Evolutionary conservation across 768 basidiomycete species (phyloP).

Genomic region (Tylopilus sp.): DNA sequence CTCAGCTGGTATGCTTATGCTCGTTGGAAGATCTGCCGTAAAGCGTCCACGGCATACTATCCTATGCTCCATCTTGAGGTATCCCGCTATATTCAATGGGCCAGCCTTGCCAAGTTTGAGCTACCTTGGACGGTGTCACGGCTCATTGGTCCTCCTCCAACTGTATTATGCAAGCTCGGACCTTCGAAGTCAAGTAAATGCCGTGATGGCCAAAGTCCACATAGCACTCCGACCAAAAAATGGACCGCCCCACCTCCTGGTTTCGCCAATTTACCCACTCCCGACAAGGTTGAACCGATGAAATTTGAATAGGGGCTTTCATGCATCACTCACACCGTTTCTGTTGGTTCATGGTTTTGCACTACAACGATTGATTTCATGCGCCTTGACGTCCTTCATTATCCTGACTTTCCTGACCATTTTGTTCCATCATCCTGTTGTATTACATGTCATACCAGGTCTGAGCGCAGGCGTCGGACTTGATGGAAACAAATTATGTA

Average conservation of each 20-base stretch:
- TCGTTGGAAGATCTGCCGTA: conserved; percentile 76
- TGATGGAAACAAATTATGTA: conserved; percentile 14
- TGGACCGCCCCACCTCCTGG: conserved; percentile 13
- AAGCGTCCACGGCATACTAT: conserved; percentile 93
- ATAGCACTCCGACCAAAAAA: conserved; percentile 26
- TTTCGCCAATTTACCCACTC: conserved; percentile 35
- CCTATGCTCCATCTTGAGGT: conserved; percentile 93
- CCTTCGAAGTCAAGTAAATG: conserved; percentile 11
- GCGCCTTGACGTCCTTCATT: conserved; percentile 2
- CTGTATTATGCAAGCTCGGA: conserved; percentile 47
- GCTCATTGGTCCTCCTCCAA: conserved; percentile 76
- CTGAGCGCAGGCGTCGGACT: conserved; percentile 10
- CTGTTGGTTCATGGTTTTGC: conserved; percentile 4
- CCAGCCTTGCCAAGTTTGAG: conserved; percentile 63
- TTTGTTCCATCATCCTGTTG: conserved; percentile 13
- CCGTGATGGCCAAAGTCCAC: conserved; percentile 15
- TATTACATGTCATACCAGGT: conserved; percentile 12
- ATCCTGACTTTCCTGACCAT: conserved; percentile 13
- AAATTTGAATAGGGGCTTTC: conserved; percentile 34
- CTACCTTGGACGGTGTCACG: conserved; percentile 80
- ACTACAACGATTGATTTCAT: conserved; percentile 7
- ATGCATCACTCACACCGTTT: background rate
- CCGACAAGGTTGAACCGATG: conserved; percentile 43
- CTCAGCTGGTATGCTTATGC: background rate
- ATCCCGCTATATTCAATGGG: conserved; percentile 76